Evolutionary conservation across 176 grass and related monocot species (phyloP).

Genomic region (Oryza australiensis): DNA sequence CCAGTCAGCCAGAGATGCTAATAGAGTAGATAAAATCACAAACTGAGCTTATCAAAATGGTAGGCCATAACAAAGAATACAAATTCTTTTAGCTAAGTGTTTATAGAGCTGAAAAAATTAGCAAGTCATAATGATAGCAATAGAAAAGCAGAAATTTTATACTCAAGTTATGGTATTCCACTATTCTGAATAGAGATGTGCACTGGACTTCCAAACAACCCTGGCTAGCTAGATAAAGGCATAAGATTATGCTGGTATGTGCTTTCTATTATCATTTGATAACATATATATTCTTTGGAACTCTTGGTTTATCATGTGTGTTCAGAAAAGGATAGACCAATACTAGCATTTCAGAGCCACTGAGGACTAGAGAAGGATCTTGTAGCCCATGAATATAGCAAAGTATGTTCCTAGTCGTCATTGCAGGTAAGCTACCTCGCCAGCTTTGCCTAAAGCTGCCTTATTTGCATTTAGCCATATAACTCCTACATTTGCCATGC

Average conservation of each 20-base stretch:
- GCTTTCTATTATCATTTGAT: neutral
- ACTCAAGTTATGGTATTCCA: neutral
- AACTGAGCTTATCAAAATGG: neutral
- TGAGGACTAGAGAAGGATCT: neutral
- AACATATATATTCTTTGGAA: neutral
- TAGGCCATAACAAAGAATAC: neutral
- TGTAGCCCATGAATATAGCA: neutral
- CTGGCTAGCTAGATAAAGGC: neutral
- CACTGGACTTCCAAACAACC: neutral
- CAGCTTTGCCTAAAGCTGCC: conserved; percentile 1
- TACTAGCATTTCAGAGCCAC: neutral
- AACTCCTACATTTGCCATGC: neutral
- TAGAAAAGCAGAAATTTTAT: neutral
- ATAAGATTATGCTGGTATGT: neutral
- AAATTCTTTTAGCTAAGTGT: neutral
- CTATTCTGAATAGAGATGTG: neutral
- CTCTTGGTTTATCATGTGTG: neutral
- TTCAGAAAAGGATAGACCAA: neutral
- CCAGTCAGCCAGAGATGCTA: conserved; percentile 3
- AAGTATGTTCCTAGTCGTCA: neutral
- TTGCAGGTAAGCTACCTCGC: neutral
- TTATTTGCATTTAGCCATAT: neutral
- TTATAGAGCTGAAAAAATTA: neutral
- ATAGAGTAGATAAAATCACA: neutral
- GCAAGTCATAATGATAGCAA: neutral